phyloP scores from a whole-genome alignment of 805 yeast genomes.

The baker's yeast (Saccharomyces cerevisiae) region DNA sequence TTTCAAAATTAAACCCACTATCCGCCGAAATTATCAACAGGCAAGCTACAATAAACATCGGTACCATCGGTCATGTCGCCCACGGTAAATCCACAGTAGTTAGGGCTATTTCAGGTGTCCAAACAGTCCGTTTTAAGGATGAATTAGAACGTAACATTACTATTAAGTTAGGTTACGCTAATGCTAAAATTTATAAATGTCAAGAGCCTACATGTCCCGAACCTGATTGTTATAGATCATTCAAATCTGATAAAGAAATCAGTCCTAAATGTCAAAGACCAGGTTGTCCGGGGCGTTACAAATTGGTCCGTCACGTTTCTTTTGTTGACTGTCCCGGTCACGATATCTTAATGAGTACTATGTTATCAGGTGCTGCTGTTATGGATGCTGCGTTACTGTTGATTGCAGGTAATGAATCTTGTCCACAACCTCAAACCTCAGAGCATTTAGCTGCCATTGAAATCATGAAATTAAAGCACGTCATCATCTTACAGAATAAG shows the following conservation, averaged over 20 bases:
- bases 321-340: conserved; percentile 99
- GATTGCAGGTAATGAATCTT: conserved; percentile 96
- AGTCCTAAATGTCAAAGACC: conserved; percentile 84
- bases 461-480: conserved; percentile 96
- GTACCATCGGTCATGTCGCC: conserved; percentile 94
- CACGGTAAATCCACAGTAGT: conserved; percentile 93
- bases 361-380: conserved; percentile 99
- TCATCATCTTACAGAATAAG: conserved; percentile 91
- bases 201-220: conserved; percentile 78
- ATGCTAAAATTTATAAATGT: conserved; percentile 95
- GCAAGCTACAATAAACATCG: conserved; percentile 98
- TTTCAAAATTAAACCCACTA: conserved; percentile 70
- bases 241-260: conserved; percentile 90
- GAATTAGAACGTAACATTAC: conserved; percentile 98
- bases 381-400: conserved; percentile 98
- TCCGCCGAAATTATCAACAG: conserved; percentile 94
- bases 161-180: conserved; percentile 96
- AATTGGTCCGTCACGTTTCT: conserved; percentile 89
- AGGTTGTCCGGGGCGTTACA: conserved; percentile 84
- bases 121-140: conserved; percentile 97
- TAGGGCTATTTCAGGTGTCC: conserved; percentile 95
- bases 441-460: conserved; percentile 99
- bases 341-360: conserved; percentile 99
- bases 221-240: conserved; percentile 92
- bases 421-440: conserved; percentile 99